These are phyloP conservation scores for Colletotrichum zoysiae DNA, from an alignment of 2,329 filamentous ascomycete species.

Conservation along the genomic window DNA sequence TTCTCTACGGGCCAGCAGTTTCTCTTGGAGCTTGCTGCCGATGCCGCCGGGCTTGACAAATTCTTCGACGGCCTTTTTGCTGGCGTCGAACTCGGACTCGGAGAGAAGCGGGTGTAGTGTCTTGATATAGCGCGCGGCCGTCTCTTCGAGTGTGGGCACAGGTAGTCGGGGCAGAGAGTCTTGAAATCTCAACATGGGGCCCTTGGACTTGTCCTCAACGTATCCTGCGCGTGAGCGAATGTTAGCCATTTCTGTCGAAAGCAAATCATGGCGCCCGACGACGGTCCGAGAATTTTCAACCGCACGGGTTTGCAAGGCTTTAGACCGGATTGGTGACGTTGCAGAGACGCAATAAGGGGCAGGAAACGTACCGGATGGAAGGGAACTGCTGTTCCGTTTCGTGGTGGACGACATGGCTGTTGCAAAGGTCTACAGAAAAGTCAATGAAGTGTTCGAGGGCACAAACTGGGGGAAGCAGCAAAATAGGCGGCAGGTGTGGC, in stretches of 20 bases:
- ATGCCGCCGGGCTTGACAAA: conserved; percentile 90
- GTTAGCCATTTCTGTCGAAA: conserved; percentile 12
- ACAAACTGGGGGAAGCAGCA: conserved; percentile 13
- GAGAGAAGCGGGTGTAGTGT: conserved; percentile 81
- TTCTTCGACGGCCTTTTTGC: conserved; percentile 86
- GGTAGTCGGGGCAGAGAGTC: conserved; percentile 85
- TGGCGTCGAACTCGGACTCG: conserved; percentile 75
- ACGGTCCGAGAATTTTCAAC: not conserved
- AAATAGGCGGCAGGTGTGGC: not conserved
- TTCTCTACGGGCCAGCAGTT: conserved; percentile 82
- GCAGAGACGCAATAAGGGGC: not conserved
- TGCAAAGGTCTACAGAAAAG: conserved; percentile 44
- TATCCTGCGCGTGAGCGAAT: conserved; percentile 67
- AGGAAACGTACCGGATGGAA: conserved; percentile 61
- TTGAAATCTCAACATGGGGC: conserved; percentile 85
- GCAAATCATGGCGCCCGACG: conserved; percentile 3
- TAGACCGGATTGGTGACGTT: not conserved
- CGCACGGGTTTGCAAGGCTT: not conserved
- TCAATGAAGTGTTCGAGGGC: conserved; percentile 1
- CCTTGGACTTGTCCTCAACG: conserved; percentile 82
- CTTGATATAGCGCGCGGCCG: conserved; percentile 83
- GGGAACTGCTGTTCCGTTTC: conserved; percentile 69
- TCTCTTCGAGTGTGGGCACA: conserved; percentile 86
- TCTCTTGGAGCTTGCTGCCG: conserved; percentile 88
- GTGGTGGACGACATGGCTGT: conserved; percentile 65